phyloP scores from a whole-genome alignment of 2,329 filamentous ascomycete genomes.

The Penicillium sumatraense region DNA sequence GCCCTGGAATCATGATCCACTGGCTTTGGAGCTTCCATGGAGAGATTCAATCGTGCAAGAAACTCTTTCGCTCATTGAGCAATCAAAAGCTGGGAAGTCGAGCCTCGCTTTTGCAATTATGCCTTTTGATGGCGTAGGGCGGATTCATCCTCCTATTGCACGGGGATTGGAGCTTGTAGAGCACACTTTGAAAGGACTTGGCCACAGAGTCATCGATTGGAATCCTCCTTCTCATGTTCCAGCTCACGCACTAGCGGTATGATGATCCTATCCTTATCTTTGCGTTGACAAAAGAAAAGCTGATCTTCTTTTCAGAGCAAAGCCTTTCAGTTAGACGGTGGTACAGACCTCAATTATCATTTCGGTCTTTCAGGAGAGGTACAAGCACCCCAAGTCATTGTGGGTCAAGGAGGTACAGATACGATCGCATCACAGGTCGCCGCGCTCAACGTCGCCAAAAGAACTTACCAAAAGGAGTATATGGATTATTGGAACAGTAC shows the following conservation, averaged over 20 bases:
- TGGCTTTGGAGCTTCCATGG: constrained; percentile 70
- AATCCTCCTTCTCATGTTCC: constrained; percentile 56
- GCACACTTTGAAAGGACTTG: constrained; percentile 54
- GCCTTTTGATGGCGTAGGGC: constrained; percentile 55
- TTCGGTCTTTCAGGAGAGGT: constrained; percentile 62
- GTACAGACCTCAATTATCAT: constrained; percentile 55
- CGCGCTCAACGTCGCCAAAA: constrained; percentile 57
- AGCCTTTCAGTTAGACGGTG: constrained; percentile 50
- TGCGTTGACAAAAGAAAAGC: too few relatives aligned
- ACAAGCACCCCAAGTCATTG: constrained; percentile 49
- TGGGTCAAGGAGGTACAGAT: constrained; percentile 37
- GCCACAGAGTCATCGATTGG: constrained; percentile 65
- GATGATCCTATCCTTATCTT: constrained; percentile 4
- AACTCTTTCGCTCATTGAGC: constrained; percentile 45
- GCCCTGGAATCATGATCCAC: constrained; percentile 70
- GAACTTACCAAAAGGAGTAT: constrained; percentile 62
- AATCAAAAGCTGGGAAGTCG: constrained; percentile 31
- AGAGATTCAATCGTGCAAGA: constrained; percentile 51
- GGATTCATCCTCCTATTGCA: constrained; percentile 61
- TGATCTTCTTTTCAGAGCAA: constrained; percentile 27
- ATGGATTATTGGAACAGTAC: constrained; percentile 69
- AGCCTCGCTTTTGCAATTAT: constrained; percentile 61
- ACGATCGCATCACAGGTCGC: constrained; percentile 50
- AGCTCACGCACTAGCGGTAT: constrained; percentile 46
- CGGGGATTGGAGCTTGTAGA: constrained; percentile 59